Evolutionary conservation across 371 early-diverging fungal genomes (phyloP).

Genomic region (Apophysomyces variabilis): DNA sequence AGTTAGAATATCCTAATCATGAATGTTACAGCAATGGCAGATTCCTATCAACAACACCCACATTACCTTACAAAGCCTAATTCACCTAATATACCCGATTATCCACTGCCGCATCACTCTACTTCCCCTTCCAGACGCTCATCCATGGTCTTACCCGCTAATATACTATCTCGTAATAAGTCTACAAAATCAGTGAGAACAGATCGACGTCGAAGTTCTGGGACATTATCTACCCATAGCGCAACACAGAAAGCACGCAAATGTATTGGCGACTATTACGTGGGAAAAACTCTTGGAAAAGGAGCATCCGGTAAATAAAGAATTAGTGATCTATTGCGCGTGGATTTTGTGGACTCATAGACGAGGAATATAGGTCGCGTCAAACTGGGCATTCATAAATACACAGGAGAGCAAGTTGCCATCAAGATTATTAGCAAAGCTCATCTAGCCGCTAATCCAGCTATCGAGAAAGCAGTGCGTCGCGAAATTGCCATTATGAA

Average conservation of each 20-base stretch:
- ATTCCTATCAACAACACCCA: conserved; percentile 9
- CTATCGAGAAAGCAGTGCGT: conserved; percentile 69
- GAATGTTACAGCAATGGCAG: conserved; percentile 11
- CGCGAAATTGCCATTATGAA: conserved; percentile 81
- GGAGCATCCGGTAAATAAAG: conserved; percentile 52
- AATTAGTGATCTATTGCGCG: too few relatives aligned
- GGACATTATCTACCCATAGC: conserved; percentile 41
- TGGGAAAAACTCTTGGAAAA: conserved; percentile 56
- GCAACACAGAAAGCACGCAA: conserved; percentile 44
- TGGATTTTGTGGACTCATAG: conserved; percentile 1
- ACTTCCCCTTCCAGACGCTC: conserved; percentile 29
- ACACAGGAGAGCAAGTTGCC: conserved; percentile 53
- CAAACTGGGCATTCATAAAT: conserved; percentile 46
- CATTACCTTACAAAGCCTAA: conserved; percentile 21
- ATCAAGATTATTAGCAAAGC: conserved; percentile 57
- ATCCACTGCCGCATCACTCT: conserved; percentile 19
- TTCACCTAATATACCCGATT: conserved; percentile 24
- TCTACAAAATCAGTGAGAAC: conserved; percentile 34
- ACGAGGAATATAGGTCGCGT: conserved; percentile 36
- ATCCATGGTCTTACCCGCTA: conserved; percentile 32
- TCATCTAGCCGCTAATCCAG: conserved; percentile 55
- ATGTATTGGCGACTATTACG: conserved; percentile 54
- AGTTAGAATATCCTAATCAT: conserved; percentile 15
- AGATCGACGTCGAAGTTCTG: conserved; percentile 50
- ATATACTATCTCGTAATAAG: conserved; percentile 25